Base-by-base conservation (phyloP, 108 stramenopile species). In the Nannochloropsis gaditana region DNA sequence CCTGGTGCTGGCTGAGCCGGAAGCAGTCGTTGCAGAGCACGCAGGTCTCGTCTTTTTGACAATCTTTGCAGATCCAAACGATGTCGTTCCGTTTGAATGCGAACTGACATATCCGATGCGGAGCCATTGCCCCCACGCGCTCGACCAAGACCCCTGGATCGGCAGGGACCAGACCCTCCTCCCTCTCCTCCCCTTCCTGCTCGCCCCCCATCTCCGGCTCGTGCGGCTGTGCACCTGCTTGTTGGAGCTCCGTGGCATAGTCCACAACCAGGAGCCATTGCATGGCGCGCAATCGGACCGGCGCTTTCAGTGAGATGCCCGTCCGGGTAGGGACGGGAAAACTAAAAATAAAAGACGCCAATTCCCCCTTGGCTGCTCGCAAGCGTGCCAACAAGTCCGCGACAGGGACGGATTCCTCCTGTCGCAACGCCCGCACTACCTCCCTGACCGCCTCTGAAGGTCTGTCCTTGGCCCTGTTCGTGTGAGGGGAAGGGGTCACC, bases 51-150 rank as follows among this genome's bases (percentile, higher is more conserved):
- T 99, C 97, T 21, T 93, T 92, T 87, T 97, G 96, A 87, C 98
- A 99, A 17, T 94, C 94, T 21, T 94, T 93, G 90, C 98, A 99
- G 42, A 95, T 95, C 98, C 98, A 99, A n/a, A 97, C 98, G 85
- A 99, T 97, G 91, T 99, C 98, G 90, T 95, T 95, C 50, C 87
- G 84, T 45, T 88, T 90, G 92, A 99, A 99, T 41, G 95, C 95
- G 85, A 96, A 93, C 87, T 95, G 95, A 87, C 95, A 97, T 15
- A 89, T 84, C 43, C 83, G 80, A 19, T 87, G 83, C 21, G 84
- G 88, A 17, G 80, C 43, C 44, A 73, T 73, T n/a, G 15, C 59
- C 59, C 59, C 59, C 59, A 73, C 15, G 19, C 59, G 59, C 15
- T n/a, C 19, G n/a, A 73, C n/a, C 59, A 73, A 73, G 19, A 73